A percentile compares a stretch with the other conserved stretches of the same genome.
Conservation (phyloP, 306 rosid species). For the Cyclanthera cordifolia region DNA sequence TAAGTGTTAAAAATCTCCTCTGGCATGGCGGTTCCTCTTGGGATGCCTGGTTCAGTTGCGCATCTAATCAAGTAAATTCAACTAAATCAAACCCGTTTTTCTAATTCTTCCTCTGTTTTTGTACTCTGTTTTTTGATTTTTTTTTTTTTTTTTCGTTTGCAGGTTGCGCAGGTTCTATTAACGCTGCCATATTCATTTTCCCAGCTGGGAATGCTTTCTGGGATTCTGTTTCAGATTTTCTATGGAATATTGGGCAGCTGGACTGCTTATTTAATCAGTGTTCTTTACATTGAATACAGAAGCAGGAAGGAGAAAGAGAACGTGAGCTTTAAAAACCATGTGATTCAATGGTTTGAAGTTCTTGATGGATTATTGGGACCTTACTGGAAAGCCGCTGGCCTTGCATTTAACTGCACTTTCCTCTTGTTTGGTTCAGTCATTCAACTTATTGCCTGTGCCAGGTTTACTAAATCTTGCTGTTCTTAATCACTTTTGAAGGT, state of each 20-base stretch:
- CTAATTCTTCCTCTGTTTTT: neutral
- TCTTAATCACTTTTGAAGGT: neutral
- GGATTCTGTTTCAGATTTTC: slow-evolving; percentile 67
- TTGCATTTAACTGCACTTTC: slow-evolving; percentile 95
- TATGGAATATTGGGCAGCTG: slow-evolving; percentile 89
- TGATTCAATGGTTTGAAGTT: slow-evolving; percentile 99
- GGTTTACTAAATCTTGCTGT: slow-evolving; percentile 31
- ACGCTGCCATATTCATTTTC: slow-evolving; percentile 93
- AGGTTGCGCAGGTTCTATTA: slow-evolving; percentile 92
- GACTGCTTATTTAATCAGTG: slow-evolving; percentile 94
- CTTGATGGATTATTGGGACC: slow-evolving; percentile 92
- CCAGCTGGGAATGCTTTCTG: slow-evolving; percentile 83
- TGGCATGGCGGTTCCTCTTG: neutral
- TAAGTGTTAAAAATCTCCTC: slow-evolving; percentile 21
- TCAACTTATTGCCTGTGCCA: slow-evolving; percentile 96
- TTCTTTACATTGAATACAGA: slow-evolving; percentile 78
- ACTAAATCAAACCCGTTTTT: neutral
- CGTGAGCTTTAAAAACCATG: slow-evolving; percentile 82
- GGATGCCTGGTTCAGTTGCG: neutral
- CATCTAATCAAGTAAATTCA: slow-evolving; percentile 57
- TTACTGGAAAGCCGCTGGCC: slow-evolving; percentile 81
- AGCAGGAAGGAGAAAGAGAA: slow-evolving; percentile 88
- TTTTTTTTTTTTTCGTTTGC: neutral
- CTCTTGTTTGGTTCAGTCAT: slow-evolving; percentile 95
- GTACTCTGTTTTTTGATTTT: neutral